Evolutionary conservation across 1,139 yeast species (phyloP).

Genomic region (Insectozyma bohioensis): DNA sequence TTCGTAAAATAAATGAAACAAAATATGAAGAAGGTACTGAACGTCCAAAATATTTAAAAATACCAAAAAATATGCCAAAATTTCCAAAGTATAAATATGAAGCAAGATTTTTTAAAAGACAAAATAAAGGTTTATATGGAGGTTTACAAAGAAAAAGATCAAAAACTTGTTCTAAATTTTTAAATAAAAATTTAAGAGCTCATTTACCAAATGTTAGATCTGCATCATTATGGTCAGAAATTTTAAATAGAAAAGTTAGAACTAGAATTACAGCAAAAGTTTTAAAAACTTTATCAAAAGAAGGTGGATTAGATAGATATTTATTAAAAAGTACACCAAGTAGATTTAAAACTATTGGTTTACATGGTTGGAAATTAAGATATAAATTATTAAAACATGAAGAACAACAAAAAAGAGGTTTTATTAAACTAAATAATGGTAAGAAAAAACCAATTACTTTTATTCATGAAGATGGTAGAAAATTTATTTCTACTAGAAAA

Average conservation of each 20-base stretch:
- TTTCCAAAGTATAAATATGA: constrained; percentile 85
- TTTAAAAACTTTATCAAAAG: constrained; percentile 80
- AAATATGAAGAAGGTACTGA: constrained; percentile 39
- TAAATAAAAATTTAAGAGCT: constrained; percentile 71
- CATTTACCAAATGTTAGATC: constrained; percentile 82
- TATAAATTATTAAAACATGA: constrained; percentile 57
- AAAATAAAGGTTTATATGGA: constrained; percentile 86
- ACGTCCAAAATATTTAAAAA: constrained; percentile 27
- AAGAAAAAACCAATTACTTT: constrained; percentile 47
- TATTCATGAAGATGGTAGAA: constrained; percentile 47
- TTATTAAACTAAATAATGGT: constrained; percentile 19
- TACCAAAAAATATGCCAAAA: constrained; percentile 49
- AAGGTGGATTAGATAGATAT: constrained; percentile 92
- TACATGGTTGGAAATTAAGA: constrained; percentile 86
- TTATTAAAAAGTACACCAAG: constrained; percentile 84
- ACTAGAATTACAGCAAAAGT: constrained; percentile 79
- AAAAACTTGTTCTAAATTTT: constrained; percentile 71
- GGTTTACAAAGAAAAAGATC: constrained; percentile 82
- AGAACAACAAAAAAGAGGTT: constrained; percentile 22
- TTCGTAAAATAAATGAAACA: constrained; percentile 36
- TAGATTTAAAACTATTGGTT: constrained; percentile 87
- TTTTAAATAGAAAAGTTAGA: constrained; percentile 54
- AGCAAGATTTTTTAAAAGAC: constrained; percentile 73
- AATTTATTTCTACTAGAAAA: constrained; percentile 62
- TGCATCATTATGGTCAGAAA: constrained; percentile 81